phyloP scores from a whole-genome alignment of 208 protist genomes.

The Lotmaria passim region DNA sequence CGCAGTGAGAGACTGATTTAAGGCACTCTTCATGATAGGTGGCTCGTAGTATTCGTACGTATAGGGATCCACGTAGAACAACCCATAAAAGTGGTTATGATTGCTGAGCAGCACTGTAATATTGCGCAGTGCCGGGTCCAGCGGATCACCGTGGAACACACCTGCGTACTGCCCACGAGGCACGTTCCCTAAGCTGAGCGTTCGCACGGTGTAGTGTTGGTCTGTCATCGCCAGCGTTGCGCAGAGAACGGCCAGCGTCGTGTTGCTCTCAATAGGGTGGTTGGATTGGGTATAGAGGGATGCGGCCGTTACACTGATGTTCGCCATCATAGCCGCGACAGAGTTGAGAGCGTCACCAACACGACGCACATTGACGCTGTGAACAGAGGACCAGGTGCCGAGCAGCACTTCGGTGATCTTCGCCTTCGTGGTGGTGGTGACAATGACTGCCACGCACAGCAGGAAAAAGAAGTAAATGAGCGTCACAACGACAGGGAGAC shows the following conservation, averaged over 20 bases:
- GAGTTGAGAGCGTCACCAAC: not conserved
- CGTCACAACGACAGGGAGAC: not conserved
- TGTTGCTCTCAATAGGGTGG: not conserved
- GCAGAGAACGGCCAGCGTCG: not conserved
- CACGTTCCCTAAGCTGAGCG: not conserved
- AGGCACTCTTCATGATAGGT: not conserved
- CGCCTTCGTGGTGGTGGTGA: not conserved
- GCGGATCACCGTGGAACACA: not conserved
- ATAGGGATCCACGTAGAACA: not conserved
- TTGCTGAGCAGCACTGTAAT: not conserved
- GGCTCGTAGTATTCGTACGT: not conserved
- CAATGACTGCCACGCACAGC: not conserved
- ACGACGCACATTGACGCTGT: too few relatives aligned
- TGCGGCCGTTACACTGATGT: not conserved
- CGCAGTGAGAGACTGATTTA: not conserved
- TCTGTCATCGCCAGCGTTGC: not conserved
- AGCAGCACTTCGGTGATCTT: not conserved
- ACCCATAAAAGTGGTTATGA: not conserved
- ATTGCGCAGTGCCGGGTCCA: not conserved
- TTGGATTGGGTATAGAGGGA: not conserved
- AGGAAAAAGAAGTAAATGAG: slow-evolving; percentile 4
- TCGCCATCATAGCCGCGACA: not conserved
- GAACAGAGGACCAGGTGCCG: not conserved
- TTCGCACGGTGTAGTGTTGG: not conserved
- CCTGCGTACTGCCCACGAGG: not conserved